Base-by-base conservation (phyloP, 495 filamentous ascomycete species). In the Tetracladium marchalianum region DNA sequence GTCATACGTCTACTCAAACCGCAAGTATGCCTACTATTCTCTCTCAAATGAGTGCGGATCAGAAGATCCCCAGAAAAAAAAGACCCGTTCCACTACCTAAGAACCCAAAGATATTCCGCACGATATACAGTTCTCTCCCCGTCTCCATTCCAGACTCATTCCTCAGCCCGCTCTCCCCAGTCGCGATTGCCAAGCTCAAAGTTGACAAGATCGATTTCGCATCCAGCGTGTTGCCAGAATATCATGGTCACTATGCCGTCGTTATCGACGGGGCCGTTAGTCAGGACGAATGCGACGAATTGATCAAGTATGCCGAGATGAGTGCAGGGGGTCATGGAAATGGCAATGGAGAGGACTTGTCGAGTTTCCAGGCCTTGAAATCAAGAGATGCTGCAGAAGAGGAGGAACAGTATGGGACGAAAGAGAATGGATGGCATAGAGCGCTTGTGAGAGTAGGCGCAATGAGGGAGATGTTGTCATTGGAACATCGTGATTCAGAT, bases 361-460 rank as follows among this genome's bases (percentile, higher is more conserved):
- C 22, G 22, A 27, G 22, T 27, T 27, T 27, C 22, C 22, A 27
- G 7, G 22, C 22, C 22, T 27, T 27, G 22, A 27, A 27, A 27
- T 27, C 22, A 3, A 3, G 22, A 27, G 22, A 27, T 7, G 22
- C 22, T 3, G 22, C 7, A 7, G 22, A 27, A 27, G 22, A 27
- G 22, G 22, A 27, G 7, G 7, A 3, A 3, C 22, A 55, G 41
- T 22, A 43, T 43, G n/a, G 36, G 51, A n/a, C 24, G 39, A 10
- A 50, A 45, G 41, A 58, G 44, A 16, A 60, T 54, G 33, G 64
- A 0, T 87, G 82, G 82, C 61, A 69, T 17, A 69, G 71, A 6
- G 83, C 82, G 6, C 71, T 84, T 66, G 72, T 92, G 50, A 89
- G 88, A 55, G 58, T 77, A 39, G 85, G 85, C 19, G 57, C 56